A percentile compares a stretch with the other conserved stretches of the same genome.
phyloP scores from a whole-genome alignment of 1,139 yeast species.

The Hansenula lynferdii region DNA sequence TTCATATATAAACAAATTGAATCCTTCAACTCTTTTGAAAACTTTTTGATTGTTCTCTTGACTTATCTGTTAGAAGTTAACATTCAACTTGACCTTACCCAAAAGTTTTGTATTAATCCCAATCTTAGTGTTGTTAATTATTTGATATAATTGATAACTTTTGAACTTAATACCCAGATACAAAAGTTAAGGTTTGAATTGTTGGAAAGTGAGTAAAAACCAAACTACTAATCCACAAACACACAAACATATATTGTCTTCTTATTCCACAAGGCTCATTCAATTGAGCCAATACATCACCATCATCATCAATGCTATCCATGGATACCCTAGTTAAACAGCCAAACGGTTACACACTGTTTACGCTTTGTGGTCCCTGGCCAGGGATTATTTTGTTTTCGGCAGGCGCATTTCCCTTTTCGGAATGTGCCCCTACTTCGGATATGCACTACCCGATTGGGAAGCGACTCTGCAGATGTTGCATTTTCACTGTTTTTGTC shows the following conservation, averaged over 20 bases:
- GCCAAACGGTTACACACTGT: too few species aligned
- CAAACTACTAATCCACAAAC: too few species aligned
- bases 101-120: conserved; percentile 1
- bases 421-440: neutral
- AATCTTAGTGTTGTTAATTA: neutral
- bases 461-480: neutral
- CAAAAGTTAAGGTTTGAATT: conserved; percentile 2
- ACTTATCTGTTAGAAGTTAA: conserved; percentile 1
- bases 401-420: neutral
- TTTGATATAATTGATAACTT: neutral
- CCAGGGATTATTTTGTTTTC: neutral
- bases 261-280: too few species aligned
- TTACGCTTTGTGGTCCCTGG: neutral
- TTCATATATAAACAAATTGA: conserved; percentile 1
- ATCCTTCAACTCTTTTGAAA: too few species aligned
- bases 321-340: too few species aligned
- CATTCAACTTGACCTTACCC: conserved; percentile 2
- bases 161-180: conserved; percentile 1
- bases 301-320: too few species aligned
- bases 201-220: conserved; percentile 4
- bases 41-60: too few species aligned
- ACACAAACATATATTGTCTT: too few species aligned
- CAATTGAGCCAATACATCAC: neutral
- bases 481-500: neutral
- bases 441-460: neutral